A percentile compares a stretch with the other conserved stretches of the same genome.
phyloP scores from a whole-genome alignment of 225 moss, liverwort and hornwort genomes.

The Sphagnum tenellum region DNA sequence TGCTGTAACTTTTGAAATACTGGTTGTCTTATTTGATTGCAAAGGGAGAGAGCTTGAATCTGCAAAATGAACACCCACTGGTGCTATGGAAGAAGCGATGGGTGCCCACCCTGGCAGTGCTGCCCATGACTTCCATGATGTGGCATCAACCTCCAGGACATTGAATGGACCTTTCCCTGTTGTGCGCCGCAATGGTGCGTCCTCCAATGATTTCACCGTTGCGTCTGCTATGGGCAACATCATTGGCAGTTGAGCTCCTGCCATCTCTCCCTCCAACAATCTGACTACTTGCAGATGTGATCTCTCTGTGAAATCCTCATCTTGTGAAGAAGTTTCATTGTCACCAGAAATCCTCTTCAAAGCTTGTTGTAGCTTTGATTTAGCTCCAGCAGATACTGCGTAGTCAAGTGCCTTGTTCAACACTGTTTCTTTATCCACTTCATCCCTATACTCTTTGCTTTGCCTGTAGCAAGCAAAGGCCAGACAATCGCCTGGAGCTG shows the following conservation, averaged over 20 bases:
- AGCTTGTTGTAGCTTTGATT: constrained; percentile 35
- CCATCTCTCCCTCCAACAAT: constrained; percentile 26
- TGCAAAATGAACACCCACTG: constrained; percentile 49
- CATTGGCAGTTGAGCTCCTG: constrained; percentile 36
- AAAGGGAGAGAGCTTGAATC: constrained; percentile 45
- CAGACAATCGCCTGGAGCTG: constrained; percentile 70
- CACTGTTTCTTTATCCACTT: constrained; percentile 20
- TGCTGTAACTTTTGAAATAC: constrained; percentile 1
- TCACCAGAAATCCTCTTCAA: constrained; percentile 8
- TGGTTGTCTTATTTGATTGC: constrained; percentile 24
- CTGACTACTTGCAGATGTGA: constrained; percentile 15
- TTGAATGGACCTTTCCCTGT: constrained; percentile 40
- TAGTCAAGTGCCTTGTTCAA: constrained; percentile 43
- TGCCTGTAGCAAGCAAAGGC: constrained; percentile 68
- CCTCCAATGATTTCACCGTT: constrained; percentile 32
- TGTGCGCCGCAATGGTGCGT: constrained; percentile 21
- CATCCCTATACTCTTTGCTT: constrained; percentile 38
- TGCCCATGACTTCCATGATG: constrained; percentile 56
- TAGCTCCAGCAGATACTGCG: constrained; percentile 53
- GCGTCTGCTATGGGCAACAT: constrained; percentile 62
- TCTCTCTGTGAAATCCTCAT: constrained; percentile 1
- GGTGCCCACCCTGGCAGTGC: constrained; percentile 56
- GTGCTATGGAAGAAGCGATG: constrained; percentile 37
- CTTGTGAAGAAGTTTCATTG: constrained; percentile 18
- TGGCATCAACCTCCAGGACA: constrained; percentile 18